Evolutionary conservation across 2,329 filamentous ascomycete species (phyloP).

Genomic region (Ophiostoma triangulosporum): DNA sequence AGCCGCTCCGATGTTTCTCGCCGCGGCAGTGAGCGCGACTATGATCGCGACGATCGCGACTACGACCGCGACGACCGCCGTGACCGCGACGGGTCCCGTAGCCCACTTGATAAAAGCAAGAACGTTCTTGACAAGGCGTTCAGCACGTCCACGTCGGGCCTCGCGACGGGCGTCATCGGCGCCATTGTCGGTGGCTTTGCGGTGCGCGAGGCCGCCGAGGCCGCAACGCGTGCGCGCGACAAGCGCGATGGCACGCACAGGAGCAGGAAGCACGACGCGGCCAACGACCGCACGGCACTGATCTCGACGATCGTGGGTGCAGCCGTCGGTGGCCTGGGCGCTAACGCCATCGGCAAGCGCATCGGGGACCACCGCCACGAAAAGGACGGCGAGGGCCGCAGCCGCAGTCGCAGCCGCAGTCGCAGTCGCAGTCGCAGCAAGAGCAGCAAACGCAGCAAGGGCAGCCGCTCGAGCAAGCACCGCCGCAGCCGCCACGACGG

Average conservation of each 20-base stretch:
- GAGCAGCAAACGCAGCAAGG: constrained; percentile 5
- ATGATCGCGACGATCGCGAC: background rate
- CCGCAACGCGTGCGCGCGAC: constrained; percentile 17
- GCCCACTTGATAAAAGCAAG: constrained; percentile 28
- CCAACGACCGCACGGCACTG: constrained; percentile 18
- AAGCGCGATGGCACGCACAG: constrained; percentile 15
- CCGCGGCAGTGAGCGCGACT: background rate
- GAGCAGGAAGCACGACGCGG: constrained; percentile 12
- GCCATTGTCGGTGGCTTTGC: constrained; percentile 41
- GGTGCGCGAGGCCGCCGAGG: constrained; percentile 27
- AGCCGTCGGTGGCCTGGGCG: constrained; percentile 40
- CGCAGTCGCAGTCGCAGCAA: background rate
- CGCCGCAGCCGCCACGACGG: constrained; percentile 12
- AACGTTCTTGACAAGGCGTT: constrained; percentile 32
- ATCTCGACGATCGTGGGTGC: constrained; percentile 40
- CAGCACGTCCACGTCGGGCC: constrained; percentile 32
- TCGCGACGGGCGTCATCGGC: constrained; percentile 38
- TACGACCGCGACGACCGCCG: constrained; percentile 1
- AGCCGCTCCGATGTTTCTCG: constrained; percentile 3
- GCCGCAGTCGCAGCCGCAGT: constrained; percentile 5
- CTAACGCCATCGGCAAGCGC: constrained; percentile 34
- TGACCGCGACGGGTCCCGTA: constrained; percentile 12
- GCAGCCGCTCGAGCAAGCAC: background rate
- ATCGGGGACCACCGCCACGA: constrained; percentile 26
- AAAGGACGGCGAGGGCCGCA: constrained; percentile 17